Evolutionary conservation across 2,329 filamentous ascomycete genomes (phyloP), one percentile per base, ranked within the genome.

Genomic region (Colletotrichum sp.): DNA sequence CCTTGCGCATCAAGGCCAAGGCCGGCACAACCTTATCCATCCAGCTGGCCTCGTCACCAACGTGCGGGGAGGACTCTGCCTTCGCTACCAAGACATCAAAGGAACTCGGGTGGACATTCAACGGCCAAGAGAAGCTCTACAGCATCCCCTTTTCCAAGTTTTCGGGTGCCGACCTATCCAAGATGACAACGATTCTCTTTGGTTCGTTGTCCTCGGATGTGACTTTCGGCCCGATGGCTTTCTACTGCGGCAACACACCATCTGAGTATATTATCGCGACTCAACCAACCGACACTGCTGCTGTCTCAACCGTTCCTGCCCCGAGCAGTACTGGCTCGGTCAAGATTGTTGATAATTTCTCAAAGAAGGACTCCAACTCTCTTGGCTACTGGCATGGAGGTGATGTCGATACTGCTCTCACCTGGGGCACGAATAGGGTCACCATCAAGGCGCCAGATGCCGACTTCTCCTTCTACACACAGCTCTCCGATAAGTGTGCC

Each of bases 341-440:
- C 29, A 85, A 91, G 30, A 85, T 94, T 1, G 90, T 95, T 70
- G 93, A 95, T 82, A 88, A 87, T 8, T 95, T 95, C 78, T 84
- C 84, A 30, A 87, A 86, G 78, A 74, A 83, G 8, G 84, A 88
- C 72, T 87, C 83, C 44, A 94, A 95, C 79, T 88, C 90, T n/a
- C 87, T 94, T 3, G 90, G 89, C 6, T 89, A 90, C 82, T 94
- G 92, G 89, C 92, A 94, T 82, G 93, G 93, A 9, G 87, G 87
- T 12, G 75, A 77, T 15, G 91, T 92, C 65, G 92, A 93, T 19
- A 88, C 93, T 80, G 85, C 84, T 7, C 82, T 90, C 32, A 89
- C 87, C 11, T 90, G 90, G 79, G 85, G 86, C n/a, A 83, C 83
- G 68, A 88, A 88, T 72, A 87, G 86, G 78, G 84, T 94, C 76